Base-by-base conservation (phyloP, 768 basidiomycete species). In the Chlorophyllum brunneum region DNA sequence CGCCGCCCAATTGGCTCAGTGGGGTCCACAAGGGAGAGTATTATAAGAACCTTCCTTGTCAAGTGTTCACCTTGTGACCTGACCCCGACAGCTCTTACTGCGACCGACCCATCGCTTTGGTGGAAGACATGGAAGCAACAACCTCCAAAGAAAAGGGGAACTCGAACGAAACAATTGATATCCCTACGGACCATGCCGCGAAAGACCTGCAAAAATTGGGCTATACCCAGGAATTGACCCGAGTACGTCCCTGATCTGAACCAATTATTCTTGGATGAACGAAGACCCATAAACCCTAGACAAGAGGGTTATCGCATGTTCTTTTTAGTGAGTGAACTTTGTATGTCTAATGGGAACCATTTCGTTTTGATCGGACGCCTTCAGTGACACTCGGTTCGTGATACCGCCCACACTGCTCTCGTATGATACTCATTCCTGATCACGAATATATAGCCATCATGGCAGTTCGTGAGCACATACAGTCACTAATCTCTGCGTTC, bases 391-490 rank as follows among this genome's bases (percentile, higher is more conserved):
- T 81, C 29, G 76, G 79, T 80, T 53, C 11, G 67, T 61, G 20
- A 15, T 16, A 30, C 10, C 46, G 26, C 3, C 10, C 7, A 18
- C 26, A 18, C 15, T 16, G n/a, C 48, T 15, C 27, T 33, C 9
- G 34, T 41, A 4, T 24, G 10, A 5, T 24, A 22, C 18, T 45
- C 24, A 20, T 38, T 44, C 29, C 40, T 11, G 9, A 29, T 38
- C 8, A 39, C 8, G 26, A 23, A 29, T 34, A 15, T 36, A 7
- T 43, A 82, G 81, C 81, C 8, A 82, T 83, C 27, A 76, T 82
- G 70, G 80, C 81, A 26, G 81, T 83, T 53, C 81, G 81, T 82
- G 58, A 65, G 81, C 76, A n/a, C n/a, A n/a, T n/a, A n/a, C n/a
- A n/a, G n/a, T n/a, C n/a, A n/a, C n/a, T n/a, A n/a, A n/a, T n/a